phyloP scores from a whole-genome alignment of 73 alveolate genomes.

The Paramecium sexaurelia region DNA sequence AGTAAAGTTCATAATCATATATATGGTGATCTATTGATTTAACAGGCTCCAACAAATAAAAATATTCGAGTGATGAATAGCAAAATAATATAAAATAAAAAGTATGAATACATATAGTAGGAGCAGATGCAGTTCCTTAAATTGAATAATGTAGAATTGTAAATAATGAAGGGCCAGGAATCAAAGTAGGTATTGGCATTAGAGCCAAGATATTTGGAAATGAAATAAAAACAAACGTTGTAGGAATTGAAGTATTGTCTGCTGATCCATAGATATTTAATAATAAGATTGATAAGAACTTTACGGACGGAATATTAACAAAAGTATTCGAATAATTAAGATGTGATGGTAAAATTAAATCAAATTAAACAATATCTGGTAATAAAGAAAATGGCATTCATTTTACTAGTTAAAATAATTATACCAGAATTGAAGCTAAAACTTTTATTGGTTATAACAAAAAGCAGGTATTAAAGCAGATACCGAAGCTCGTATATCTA shows the following conservation, averaged over 20 bases:
- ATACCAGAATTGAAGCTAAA: conserved; percentile 82
- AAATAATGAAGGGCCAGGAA: conserved; percentile 67
- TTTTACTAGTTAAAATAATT: conserved; percentile 87
- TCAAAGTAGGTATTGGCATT: conserved; percentile 62
- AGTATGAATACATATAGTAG: conserved; percentile 61
- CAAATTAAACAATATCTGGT: conserved; percentile 75
- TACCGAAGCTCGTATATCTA: conserved; percentile 85
- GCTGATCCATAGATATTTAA: conserved; percentile 77
- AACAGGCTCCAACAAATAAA: not conserved
- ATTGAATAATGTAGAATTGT: conserved; percentile 76
- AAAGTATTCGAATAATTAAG: conserved; percentile 71
- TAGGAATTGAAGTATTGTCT: conserved; percentile 77
- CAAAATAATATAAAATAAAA: conserved; percentile 46
- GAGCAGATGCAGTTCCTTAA: conserved; percentile 74
- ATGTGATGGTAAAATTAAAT: conserved; percentile 78
- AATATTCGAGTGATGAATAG: conserved; percentile 6
- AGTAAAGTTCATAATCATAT: conserved; percentile 60
- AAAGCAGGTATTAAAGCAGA: conserved; percentile 91
- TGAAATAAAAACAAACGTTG: conserved; percentile 74
- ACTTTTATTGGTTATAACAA: conserved; percentile 83
- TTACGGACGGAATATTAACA: conserved; percentile 78
- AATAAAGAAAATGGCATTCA: conserved; percentile 92
- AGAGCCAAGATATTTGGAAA: conserved; percentile 72
- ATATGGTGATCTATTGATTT: conserved; percentile 58
- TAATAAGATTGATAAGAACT: conserved; percentile 76